Conservation (phyloP, 495 filamentous ascomycete species). For the Amphirosellinia nigrospora region DNA sequence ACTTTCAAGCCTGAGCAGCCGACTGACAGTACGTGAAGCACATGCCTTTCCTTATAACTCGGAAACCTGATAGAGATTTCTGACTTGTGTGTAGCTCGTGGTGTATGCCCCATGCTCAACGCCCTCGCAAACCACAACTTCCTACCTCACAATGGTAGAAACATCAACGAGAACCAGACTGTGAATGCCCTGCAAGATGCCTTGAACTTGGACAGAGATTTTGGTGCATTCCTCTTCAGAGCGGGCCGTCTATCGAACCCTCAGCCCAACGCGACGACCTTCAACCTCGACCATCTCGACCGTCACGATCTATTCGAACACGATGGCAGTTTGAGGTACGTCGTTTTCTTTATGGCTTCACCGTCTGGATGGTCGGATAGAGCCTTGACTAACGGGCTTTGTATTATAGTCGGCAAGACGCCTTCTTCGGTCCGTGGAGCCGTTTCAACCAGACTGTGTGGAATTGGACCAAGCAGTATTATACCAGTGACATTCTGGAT, state of each 20-base stretch:
- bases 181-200: constrained; percentile 45
- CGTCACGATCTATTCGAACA: constrained; percentile 58
- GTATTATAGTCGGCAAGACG: constrained; percentile 49
- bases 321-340: constrained; percentile 58
- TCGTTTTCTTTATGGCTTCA: background rate
- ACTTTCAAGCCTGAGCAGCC: constrained; percentile 4
- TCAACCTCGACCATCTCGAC: constrained; percentile 55
- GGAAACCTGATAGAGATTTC: background rate
- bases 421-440: constrained; percentile 49
- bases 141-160: constrained; percentile 45
- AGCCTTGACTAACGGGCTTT: background rate
- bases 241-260: constrained; percentile 55
- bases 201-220: constrained; percentile 49
- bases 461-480: constrained; percentile 51
- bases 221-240: constrained; percentile 48
- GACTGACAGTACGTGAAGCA: constrained; percentile 14
- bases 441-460: constrained; percentile 56
- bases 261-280: constrained; percentile 54
- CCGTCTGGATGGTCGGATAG: background rate
- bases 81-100: constrained; percentile 34
- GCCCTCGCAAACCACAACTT: constrained; percentile 47
- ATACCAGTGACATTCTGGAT: constrained; percentile 46
- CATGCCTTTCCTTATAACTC: background rate
- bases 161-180: constrained; percentile 43
- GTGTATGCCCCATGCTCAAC: constrained; percentile 50